A percentile compares a stretch with the other conserved stretches of the same genome.
Evolutionary conservation across 306 rosid species (phyloP).

Genomic region (Vigna trinervia): DNA sequence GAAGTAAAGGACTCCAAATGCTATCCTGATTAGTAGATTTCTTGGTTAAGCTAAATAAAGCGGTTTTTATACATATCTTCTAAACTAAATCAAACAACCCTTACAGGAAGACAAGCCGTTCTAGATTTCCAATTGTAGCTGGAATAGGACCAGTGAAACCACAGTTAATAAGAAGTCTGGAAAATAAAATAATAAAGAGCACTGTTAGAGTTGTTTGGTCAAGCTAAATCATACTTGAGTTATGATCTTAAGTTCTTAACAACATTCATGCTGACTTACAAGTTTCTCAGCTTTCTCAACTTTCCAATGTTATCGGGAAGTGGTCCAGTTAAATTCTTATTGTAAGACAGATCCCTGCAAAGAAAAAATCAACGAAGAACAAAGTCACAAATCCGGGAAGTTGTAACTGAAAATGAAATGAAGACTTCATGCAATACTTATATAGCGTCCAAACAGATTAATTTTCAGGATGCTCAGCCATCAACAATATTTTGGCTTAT

Average conservation of each 20-base stretch:
- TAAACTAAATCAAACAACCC: conserved; percentile 38
- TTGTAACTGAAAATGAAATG: conserved; percentile 11
- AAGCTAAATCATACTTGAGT: conserved; percentile 11
- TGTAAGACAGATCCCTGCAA: conserved; percentile 74
- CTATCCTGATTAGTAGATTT: neutral
- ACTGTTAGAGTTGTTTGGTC: conserved; percentile 42
- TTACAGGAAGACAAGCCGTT: conserved; percentile 62
- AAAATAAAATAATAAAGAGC: conserved; percentile 24
- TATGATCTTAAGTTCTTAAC: conserved; percentile 7
- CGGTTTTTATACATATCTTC: neutral
- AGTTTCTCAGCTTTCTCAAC: conserved; percentile 56
- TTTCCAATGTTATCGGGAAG: conserved; percentile 60
- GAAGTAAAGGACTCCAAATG: conserved; percentile 26
- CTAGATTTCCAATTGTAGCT: conserved; percentile 61
- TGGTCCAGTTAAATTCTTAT: conserved; percentile 52
- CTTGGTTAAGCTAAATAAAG: conserved; percentile 18
- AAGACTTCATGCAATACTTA: neutral
- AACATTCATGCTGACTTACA: conserved; percentile 54
- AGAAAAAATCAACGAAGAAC: conserved; percentile 34
- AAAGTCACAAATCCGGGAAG: conserved; percentile 7
- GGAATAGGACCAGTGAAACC: conserved; percentile 75
- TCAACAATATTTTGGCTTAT: neutral
- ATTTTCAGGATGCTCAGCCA: conserved; percentile 12
- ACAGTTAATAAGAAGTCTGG: conserved; percentile 67
- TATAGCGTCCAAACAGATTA: conserved; percentile 15